These are phyloP conservation scores for Candida chauliodis DNA, from an alignment of 805 yeast genomes.

Conservation along the genomic window DNA sequence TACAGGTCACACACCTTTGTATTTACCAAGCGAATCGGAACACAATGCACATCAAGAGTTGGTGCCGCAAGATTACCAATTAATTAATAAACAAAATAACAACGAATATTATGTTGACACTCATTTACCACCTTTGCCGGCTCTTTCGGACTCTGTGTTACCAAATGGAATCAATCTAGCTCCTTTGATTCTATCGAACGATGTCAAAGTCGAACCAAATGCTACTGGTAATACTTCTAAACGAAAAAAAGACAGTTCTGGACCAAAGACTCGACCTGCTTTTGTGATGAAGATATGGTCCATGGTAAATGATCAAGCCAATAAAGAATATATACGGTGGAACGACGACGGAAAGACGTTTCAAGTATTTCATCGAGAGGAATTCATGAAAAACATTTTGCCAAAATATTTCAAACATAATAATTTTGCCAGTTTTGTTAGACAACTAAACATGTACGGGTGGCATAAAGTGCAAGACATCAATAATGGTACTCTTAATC, in stretches of 20 bases:
- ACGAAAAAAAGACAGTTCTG: constrained; percentile 26
- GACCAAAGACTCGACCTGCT: constrained; percentile 70
- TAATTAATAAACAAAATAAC: not conserved
- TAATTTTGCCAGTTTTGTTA: constrained; percentile 90
- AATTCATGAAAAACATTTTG: constrained; percentile 74
- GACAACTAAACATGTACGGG: constrained; percentile 97
- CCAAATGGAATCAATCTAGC: constrained; percentile 20
- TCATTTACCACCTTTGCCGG: constrained; percentile 22
- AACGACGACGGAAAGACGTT: constrained; percentile 79
- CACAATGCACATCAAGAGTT: constrained; percentile 2
- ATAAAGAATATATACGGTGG: constrained; percentile 78
- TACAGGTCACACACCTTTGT: constrained; percentile 12
- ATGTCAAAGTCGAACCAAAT: constrained; percentile 1
- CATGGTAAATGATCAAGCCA: constrained; percentile 83
- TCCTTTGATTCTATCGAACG: constrained; percentile 14
- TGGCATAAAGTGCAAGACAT: constrained; percentile 98
- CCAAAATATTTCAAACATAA: constrained; percentile 94
- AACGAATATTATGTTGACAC: not conserved
- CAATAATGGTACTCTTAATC: constrained; percentile 60
- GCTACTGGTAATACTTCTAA: constrained; percentile 1
- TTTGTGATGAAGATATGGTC: constrained; percentile 93
- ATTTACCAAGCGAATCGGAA: constrained; percentile 3
- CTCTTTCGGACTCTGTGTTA: constrained; percentile 28
- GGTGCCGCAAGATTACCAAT: constrained; percentile 8
- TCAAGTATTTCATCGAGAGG: constrained; percentile 79